phyloP scores from a whole-genome alignment of 73 alveolate species.

The Diophrys sp. region DNA sequence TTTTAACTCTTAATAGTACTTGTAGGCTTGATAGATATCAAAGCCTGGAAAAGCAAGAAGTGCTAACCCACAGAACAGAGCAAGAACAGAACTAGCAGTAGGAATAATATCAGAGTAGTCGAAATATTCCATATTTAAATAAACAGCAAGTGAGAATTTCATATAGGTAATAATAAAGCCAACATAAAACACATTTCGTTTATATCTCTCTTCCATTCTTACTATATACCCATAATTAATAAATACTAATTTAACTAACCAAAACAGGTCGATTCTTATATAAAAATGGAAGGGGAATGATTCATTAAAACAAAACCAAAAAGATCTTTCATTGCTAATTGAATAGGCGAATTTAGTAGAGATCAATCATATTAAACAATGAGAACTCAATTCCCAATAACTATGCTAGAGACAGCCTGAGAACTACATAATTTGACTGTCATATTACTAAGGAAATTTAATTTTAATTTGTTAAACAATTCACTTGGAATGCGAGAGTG shows the following conservation, averaged over 20 bases:
- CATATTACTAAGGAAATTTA: no score
- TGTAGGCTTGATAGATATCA: neutral
- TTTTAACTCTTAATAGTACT: neutral
- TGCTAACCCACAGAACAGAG: neutral
- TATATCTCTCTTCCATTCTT: slow-evolving; percentile 3
- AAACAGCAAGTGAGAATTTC: neutral
- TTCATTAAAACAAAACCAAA: no score
- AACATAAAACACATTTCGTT: neutral
- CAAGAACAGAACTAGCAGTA: neutral
- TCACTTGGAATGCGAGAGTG: no score
- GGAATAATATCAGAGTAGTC: neutral
- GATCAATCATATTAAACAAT: no score
- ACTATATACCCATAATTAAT: neutral
- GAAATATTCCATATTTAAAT: neutral
- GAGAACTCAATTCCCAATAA: no score
- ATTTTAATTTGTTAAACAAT: no score
- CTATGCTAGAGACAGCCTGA: no score
- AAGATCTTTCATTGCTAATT: no score
- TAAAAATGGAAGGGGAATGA: no score
- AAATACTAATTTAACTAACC: neutral
- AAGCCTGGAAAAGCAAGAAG: slow-evolving; percentile 1
- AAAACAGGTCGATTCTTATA: no score
- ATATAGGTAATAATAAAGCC: neutral
- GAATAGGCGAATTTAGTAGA: no score
- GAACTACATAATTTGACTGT: no score